phyloP scores from a whole-genome alignment of 345 rosid species.

The Geranium rotundifolium region DNA sequence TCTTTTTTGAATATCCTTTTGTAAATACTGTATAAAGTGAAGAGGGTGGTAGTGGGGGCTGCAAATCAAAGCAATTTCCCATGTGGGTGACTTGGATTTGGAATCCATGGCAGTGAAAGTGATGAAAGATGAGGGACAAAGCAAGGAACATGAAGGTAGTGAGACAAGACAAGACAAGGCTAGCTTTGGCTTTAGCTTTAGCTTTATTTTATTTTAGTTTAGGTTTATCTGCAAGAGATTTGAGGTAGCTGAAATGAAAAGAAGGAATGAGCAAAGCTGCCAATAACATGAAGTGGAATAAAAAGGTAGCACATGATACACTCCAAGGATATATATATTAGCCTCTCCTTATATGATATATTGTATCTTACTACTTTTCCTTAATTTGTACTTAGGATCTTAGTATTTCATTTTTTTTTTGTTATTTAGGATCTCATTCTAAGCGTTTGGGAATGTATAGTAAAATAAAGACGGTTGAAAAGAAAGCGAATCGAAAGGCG shows the following conservation, averaged over 20 bases:
- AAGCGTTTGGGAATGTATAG: no score
- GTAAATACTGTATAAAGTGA: conserved; percentile 16
- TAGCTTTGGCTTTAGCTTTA: conserved; percentile 22
- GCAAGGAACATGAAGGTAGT: conserved; percentile 40
- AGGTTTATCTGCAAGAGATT: conserved; percentile 20
- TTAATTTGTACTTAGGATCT: no score
- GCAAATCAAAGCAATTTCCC: conserved; percentile 29
- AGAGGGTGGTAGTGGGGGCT: conserved; percentile 11
- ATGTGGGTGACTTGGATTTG: conserved; percentile 32
- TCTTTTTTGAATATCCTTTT: conserved; percentile 28
- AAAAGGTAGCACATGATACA: background rate
- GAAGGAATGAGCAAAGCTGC: background rate
- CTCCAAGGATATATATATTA: background rate
- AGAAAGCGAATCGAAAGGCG: no score
- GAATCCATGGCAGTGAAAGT: conserved; percentile 17
- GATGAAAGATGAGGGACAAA: conserved; percentile 32
- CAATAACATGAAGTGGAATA: background rate
- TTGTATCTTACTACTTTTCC: background rate
- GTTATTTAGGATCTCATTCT: no score
- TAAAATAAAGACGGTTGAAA: no score
- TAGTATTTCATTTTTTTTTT: no score
- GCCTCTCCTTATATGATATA: no score
- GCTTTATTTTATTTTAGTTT: conserved; percentile 8
- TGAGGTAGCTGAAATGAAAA: background rate
- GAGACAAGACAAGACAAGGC: conserved; percentile 12